Evolutionary conservation across 257 asterid species (phyloP).

Genomic region (Solanum appendiculatum): DNA sequence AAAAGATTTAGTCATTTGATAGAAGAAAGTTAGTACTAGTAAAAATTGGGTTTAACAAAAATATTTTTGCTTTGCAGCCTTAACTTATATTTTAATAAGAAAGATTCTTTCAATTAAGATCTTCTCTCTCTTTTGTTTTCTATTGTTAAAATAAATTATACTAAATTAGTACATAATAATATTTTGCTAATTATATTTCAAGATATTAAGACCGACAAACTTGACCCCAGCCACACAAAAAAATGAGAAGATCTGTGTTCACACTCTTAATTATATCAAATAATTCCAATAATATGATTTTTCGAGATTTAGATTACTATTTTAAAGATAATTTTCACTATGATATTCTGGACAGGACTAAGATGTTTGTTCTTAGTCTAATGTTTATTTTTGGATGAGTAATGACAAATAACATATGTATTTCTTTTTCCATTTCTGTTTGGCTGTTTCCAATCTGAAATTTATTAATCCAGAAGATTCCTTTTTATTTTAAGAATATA

Average conservation of each 20-base stretch:
- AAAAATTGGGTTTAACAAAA: constrained; percentile 24
- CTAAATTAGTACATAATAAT: not conserved
- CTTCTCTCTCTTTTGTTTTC: constrained; percentile 2
- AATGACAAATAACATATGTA: not conserved
- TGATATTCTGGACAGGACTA: not conserved
- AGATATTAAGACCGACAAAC: not conserved
- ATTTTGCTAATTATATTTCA: not conserved
- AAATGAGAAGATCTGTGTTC: not conserved
- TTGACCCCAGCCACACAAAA: not conserved
- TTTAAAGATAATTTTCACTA: not conserved
- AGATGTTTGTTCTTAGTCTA: not conserved
- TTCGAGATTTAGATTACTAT: not conserved
- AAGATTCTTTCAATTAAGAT: constrained; percentile 32
- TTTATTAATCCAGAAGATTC: not conserved
- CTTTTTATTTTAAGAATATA: not conserved
- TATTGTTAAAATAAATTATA: not conserved
- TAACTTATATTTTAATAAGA: constrained; percentile 30
- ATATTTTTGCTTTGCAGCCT: constrained; percentile 25
- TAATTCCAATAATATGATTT: not conserved
- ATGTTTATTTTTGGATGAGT: not conserved
- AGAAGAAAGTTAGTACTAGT: constrained; percentile 26
- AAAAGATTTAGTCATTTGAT: constrained; percentile 36
- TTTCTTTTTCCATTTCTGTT: not conserved
- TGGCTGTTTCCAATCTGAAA: not conserved
- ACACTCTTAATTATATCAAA: not conserved